A percentile compares a stretch with the other conserved stretches of the same genome.
Conservation (phyloP, 2,329 filamentous ascomycete species). For the Amesomyces nigricolor region DNA sequence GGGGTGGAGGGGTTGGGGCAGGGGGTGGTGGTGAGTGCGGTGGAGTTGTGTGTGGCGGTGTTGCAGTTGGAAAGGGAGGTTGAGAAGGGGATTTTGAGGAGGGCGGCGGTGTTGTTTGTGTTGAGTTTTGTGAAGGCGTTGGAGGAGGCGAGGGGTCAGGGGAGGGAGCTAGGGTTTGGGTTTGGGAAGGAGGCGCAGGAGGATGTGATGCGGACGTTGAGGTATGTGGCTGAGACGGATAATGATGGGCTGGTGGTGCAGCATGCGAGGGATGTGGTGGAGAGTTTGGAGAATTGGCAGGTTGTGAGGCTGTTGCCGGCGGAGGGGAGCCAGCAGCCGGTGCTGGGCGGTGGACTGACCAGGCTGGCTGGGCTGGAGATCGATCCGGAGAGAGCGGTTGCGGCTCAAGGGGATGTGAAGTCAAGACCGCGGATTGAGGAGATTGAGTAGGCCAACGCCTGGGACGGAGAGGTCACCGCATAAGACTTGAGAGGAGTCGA, state of each 20-base stretch:
- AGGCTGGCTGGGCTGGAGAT: slow-evolving; percentile 42
- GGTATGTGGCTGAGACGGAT: slow-evolving; percentile 61
- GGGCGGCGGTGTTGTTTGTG: slow-evolving; percentile 60
- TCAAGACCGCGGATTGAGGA: slow-evolving; percentile 50
- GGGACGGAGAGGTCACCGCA: too few species aligned
- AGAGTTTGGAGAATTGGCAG: slow-evolving; percentile 59
- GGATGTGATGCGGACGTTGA: slow-evolving; percentile 57
- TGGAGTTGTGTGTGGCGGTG: slow-evolving; percentile 59
- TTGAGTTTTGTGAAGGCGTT: slow-evolving; percentile 57
- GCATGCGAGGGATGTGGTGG: slow-evolving; percentile 61
- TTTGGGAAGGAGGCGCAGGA: slow-evolving; percentile 50
- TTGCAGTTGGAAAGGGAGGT: slow-evolving; percentile 56
- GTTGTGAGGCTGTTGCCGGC: slow-evolving; percentile 35
- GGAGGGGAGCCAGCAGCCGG: slow-evolving; percentile 2
- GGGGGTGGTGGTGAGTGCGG: slow-evolving; percentile 45
- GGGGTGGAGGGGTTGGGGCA: slow-evolving; percentile 53
- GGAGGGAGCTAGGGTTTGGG: slow-evolving; percentile 46
- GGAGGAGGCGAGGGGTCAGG: slow-evolving; percentile 45
- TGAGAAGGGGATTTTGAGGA: slow-evolving; percentile 59
- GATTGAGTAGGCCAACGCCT: slow-evolving; percentile 42
- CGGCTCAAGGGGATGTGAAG: background rate
- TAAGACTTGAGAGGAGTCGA: too few species aligned
- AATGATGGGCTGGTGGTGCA: slow-evolving; percentile 62
- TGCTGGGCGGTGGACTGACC: slow-evolving; percentile 18
- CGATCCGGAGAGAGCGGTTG: slow-evolving; percentile 27